These are phyloP conservation scores for Conoideocrella luteorostrata DNA, from an alignment of 2,329 filamentous ascomycete genomes.

Conservation along the genomic window DNA sequence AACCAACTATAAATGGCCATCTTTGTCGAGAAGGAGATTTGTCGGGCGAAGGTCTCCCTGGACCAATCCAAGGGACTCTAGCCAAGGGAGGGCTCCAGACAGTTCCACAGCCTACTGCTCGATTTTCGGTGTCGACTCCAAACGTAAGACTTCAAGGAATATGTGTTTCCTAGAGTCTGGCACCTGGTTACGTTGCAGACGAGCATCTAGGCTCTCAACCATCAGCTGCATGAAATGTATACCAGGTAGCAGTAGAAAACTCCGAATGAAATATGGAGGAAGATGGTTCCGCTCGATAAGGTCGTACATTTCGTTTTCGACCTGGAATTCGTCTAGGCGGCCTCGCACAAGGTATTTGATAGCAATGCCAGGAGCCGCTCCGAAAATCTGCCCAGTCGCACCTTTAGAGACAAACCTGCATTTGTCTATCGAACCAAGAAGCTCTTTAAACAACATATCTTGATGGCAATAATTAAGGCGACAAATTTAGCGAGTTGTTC, in stretches of 20 bases:
- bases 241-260: background rate
- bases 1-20: constrained; percentile 1
- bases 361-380: background rate
- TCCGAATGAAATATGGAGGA: background rate
- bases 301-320: constrained; percentile 1
- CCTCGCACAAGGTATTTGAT: background rate
- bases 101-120: constrained; percentile 4
- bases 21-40: constrained; percentile 4
- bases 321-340: background rate
- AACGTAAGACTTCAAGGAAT: constrained; percentile 1
- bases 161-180: background rate
- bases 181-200: background rate
- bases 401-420: no score
- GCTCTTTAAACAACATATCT: no score
- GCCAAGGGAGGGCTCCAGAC: constrained; percentile 1
- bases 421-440: no score
- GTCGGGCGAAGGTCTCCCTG: constrained; percentile 1
- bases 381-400: constrained; percentile 1
- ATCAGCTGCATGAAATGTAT: constrained; percentile 1
- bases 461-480: no score
- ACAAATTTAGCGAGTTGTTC: no score
- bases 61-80: constrained; percentile 2
- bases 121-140: background rate
- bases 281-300: background rate
- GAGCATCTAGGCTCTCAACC: background rate